Conservation (phyloP, 805 yeast species). For the Wickerhamiella azymoides region DNA sequence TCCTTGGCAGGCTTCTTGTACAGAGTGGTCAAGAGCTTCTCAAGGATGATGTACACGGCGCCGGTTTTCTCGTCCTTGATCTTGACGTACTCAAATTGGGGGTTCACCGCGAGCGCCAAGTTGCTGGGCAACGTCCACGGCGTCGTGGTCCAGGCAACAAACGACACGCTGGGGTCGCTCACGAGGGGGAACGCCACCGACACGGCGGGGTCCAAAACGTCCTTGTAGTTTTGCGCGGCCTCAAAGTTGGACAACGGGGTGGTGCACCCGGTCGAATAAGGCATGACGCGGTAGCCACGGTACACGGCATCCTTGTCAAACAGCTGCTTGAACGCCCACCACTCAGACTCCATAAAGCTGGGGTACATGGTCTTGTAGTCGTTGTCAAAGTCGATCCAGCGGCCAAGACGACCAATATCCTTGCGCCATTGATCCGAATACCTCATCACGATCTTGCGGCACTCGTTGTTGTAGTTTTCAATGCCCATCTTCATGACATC, state of each 20-base stretch:
- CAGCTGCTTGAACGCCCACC: constrained; percentile 96
- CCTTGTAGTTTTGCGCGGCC: constrained; percentile 97
- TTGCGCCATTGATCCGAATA: constrained; percentile 91
- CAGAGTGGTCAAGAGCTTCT: constrained; percentile 63
- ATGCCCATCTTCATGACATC: constrained; percentile 93
- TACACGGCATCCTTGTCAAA: constrained; percentile 79
- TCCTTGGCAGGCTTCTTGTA: constrained; percentile 93
- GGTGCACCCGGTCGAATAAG: constrained; percentile 93
- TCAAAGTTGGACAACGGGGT: constrained; percentile 95
- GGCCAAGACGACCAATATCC: constrained; percentile 86
- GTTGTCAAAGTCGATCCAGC: constrained; percentile 99
- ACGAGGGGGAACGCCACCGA: constrained; percentile 75
- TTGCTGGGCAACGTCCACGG: constrained; percentile 99
- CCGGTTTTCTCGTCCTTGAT: constrained; percentile 80
- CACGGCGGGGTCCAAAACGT: constrained; percentile 92
- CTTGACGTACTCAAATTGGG: constrained; percentile 81
- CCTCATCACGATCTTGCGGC: constrained; percentile 95
- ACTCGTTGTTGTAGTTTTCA: constrained; percentile 84
- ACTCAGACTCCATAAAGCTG: constrained; percentile 90
- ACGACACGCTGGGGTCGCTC: constrained; percentile 65
- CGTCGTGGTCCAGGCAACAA: constrained; percentile 98
- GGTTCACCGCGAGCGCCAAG: constrained; percentile 81
- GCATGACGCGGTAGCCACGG: constrained; percentile 96
- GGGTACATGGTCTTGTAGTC: constrained; percentile 97
- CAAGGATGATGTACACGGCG: constrained; percentile 69